phyloP scores from a whole-genome alignment of 345 rosid species.

The Populus euphratica region DNA sequence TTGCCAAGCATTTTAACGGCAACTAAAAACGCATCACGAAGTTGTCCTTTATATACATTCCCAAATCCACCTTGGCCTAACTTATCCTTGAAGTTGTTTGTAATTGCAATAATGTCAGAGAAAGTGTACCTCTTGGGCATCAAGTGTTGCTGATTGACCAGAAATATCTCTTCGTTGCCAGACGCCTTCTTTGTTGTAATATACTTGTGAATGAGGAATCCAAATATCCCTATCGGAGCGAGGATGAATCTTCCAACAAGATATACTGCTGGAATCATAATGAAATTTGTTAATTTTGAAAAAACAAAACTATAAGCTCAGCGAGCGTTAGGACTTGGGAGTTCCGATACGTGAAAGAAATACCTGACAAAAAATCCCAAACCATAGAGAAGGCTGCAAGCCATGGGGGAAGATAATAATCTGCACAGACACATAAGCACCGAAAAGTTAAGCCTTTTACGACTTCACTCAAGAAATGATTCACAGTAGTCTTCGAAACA shows the following conservation, averaged over 20 bases:
- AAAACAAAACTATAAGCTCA: not conserved
- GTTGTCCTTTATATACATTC: constrained; percentile 25
- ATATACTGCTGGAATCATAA: constrained; percentile 17
- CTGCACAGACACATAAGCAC: constrained; percentile 12
- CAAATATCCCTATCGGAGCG: constrained; percentile 26
- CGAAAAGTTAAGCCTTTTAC: not conserved
- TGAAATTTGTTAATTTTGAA: not conserved
- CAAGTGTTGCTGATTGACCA: constrained; percentile 1
- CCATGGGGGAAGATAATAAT: not conserved
- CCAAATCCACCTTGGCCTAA: constrained; percentile 32
- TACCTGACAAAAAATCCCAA: constrained; percentile 17
- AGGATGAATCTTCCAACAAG: constrained; percentile 26
- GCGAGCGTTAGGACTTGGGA: not conserved
- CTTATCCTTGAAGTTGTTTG: constrained; percentile 21
- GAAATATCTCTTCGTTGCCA: not conserved
- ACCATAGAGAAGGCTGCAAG: not conserved
- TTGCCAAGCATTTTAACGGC: constrained; percentile 28
- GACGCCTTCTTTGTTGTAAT: constrained; percentile 10
- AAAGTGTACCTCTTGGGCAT: constrained; percentile 19
- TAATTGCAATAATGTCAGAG: constrained; percentile 18
- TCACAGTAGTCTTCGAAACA: not conserved
- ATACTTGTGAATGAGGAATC: constrained; percentile 23
- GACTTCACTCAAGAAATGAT: not conserved
- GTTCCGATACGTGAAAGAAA: not conserved
- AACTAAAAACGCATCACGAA: constrained; percentile 19